Conservation (phyloP, 345 rosid species). For the Cardamine occulta region DNA sequence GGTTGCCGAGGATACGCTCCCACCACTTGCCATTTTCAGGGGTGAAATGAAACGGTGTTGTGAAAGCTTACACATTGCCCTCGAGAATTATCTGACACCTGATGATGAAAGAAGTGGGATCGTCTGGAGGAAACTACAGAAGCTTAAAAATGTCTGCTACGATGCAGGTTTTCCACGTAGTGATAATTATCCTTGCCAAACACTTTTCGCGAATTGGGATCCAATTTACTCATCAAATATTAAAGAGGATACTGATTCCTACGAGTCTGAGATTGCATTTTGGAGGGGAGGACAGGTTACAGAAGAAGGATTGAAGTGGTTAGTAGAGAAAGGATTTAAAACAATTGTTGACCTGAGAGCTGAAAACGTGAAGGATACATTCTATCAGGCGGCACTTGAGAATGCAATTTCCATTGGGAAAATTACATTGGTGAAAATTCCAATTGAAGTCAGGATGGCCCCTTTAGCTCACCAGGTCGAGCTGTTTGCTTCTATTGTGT, state of each 20-base stretch:
- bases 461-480: conserved; percentile 93
- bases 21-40: conserved; percentile 91
- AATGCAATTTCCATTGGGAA: conserved; percentile 66
- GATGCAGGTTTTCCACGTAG: conserved; percentile 81
- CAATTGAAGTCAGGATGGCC: conserved; percentile 80
- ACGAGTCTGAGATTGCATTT: conserved; percentile 74
- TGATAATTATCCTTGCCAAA: conserved; percentile 72
- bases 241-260: conserved; percentile 54
- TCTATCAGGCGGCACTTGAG: conserved; percentile 69
- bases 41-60: conserved; percentile 96
- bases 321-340: conserved; percentile 72
- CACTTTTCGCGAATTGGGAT: conserved; percentile 81
- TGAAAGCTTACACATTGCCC: conserved; percentile 93
- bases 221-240: conserved; percentile 64
- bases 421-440: conserved; percentile 68
- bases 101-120: conserved; percentile 66
- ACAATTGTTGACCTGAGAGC: conserved; percentile 88
- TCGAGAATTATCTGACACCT: conserved; percentile 77
- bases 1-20: conserved; percentile 68
- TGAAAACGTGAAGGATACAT: conserved; percentile 76
- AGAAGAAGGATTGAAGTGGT: conserved; percentile 85
- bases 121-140: conserved; percentile 92
- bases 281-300: conserved; percentile 95
- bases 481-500: conserved; percentile 79
- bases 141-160: conserved; percentile 90